Base-by-base conservation (phyloP, 345 rosid species). In the Barbarea vulgaris region DNA sequence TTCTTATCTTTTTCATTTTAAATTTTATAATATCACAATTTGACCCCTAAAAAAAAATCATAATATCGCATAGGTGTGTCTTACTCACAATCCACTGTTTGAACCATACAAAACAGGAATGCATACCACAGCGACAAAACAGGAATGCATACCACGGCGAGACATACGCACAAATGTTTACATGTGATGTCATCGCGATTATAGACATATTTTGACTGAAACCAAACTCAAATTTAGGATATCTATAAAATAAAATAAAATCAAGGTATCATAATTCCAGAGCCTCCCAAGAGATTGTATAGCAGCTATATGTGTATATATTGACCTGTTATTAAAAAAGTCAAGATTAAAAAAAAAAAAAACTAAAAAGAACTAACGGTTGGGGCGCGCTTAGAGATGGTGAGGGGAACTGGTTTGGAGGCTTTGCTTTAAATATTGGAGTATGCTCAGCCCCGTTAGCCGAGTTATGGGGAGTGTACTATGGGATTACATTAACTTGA, bases 71-170 rank as follows among this genome's bases (percentile, higher is more conserved):
- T 36, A 28, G 21, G 17, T 57, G 24, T 44, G 31, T 57, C 61
- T 67, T 39, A 56, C n/a, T n/a, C n/a, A n/a, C n/a, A n/a, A n/a
- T 28, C 4, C 15, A 56, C 72, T 53, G 22, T 42, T 15, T 39
- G 21, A 31, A 46, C 73, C 53, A 41, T 27, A 34, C 31, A 30
- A 9, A 44, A 46, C 67, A 58, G 46, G 31, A 31, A 70, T 34
- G 25, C 34, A 70, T 58, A 44, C 24, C 22, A 58, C 46, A 22
- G 15, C 34, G 56, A 31, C 44, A 15, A 37, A 37, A 37, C 15
- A 37, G 44, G n/a, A 39, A 39, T 39, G 44, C 44, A 39, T 3
- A 37, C 42, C 42, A 37, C 42, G 15, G 42, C 15, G n/a, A 37
- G 42, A 12, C 6, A 37, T 2, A 3, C 4, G 15, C 5, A 37